phyloP scores from a whole-genome alignment of 345 rosid species.

The Punica granatum region DNA sequence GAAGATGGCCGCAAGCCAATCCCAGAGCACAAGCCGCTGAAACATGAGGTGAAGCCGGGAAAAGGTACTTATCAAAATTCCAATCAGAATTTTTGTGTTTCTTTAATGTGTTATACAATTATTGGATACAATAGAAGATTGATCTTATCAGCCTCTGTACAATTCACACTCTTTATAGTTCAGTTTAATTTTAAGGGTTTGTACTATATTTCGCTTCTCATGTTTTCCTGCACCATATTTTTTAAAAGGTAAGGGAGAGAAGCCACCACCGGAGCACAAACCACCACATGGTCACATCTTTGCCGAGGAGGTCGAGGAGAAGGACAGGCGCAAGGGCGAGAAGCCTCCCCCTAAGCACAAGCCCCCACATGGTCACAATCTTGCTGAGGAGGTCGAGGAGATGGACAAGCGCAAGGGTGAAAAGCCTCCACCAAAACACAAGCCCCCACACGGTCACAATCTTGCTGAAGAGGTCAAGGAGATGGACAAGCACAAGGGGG shows the following conservation, averaged over 20 bases:
- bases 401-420: background rate
- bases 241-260: background rate
- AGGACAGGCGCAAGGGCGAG: background rate
- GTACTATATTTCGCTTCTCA: no score
- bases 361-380: slow-evolving; percentile 10
- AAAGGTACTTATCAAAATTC: background rate
- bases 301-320: slow-evolving; percentile 5
- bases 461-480: background rate
- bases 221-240: background rate
- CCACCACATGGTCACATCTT: slow-evolving; percentile 1
- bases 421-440: slow-evolving; percentile 7
- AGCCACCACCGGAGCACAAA: background rate
- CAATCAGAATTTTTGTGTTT: no score
- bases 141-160: no score
- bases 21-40: background rate
- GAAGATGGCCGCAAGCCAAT: slow-evolving; percentile 9
- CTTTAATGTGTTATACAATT: no score
- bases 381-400: background rate
- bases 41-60: background rate
- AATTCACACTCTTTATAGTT: no score
- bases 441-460: background rate
- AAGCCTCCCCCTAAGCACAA: slow-evolving; percentile 9
- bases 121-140: no score
- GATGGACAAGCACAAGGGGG: background rate
- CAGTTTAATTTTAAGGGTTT: no score